Conservation (phyloP, 1,284 basidiomycete species). For the Farysia itapuensis region DNA sequence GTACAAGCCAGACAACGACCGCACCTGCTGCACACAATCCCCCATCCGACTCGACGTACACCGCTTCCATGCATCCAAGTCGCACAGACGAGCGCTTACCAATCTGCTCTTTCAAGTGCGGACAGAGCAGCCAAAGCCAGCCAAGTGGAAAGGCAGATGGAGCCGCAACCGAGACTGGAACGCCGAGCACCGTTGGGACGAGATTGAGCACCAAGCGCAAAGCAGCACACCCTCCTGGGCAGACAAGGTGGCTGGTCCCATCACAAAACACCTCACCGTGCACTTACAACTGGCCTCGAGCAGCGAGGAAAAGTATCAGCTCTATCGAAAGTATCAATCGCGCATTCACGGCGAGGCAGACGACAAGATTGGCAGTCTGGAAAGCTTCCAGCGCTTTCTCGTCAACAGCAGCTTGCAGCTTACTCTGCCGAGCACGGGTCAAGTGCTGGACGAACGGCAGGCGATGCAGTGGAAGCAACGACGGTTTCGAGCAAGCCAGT, state of each 20-base stretch:
- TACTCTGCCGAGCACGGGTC: conserved; percentile 14
- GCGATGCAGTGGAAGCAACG: conserved; percentile 8
- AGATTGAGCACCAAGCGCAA: conserved; percentile 1
- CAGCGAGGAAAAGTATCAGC: conserved; percentile 50
- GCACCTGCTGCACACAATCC: conserved; percentile 54
- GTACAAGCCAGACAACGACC: conserved; percentile 51
- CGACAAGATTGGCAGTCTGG: conserved; percentile 29
- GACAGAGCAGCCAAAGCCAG: conserved; percentile 16
- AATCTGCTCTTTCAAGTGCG: conserved; percentile 36
- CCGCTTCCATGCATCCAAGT: conserved; percentile 18
- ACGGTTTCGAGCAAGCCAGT: background rate
- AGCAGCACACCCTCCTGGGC: conserved; percentile 5
- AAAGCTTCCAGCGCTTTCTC: conserved; percentile 48
- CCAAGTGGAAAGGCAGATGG: conserved; percentile 48
- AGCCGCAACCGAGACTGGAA: conserved; percentile 18
- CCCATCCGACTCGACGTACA: conserved; percentile 39
- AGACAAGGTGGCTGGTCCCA: conserved; percentile 22
- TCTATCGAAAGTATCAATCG: conserved; percentile 52
- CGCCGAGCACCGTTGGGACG: conserved; percentile 19
- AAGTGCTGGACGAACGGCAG: conserved; percentile 4
- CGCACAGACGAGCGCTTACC: conserved; percentile 35
- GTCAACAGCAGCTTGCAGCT: conserved; percentile 28
- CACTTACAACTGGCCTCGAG: conserved; percentile 15
- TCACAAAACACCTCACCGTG: conserved; percentile 13
- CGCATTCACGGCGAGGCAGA: conserved; percentile 42